Evolutionary conservation across 352 stramenopile genomes (phyloP).

Genomic region (Phytopythium helicoides): DNA sequence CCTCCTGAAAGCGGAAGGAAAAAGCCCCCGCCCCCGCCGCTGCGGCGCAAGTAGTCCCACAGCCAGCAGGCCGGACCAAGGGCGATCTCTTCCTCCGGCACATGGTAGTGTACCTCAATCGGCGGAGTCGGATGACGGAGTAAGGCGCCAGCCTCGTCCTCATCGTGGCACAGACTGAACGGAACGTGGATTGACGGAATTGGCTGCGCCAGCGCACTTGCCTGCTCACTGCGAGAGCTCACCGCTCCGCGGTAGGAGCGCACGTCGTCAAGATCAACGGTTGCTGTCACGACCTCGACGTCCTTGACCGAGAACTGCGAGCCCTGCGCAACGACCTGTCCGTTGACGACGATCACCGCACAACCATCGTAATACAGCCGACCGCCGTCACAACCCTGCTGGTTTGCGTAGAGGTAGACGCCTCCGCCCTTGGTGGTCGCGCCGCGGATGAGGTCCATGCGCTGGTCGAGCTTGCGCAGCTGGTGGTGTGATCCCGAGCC

Average conservation of each 20-base stretch:
- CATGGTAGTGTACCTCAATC: conserved; percentile 79
- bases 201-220: conserved; percentile 65
- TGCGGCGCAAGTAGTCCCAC: conserved; percentile 98
- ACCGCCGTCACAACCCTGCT: conserved; percentile 96
- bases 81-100: conserved; percentile 96
- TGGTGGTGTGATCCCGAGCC: conserved; percentile 97
- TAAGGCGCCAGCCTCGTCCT: conserved; percentile 14
- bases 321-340: conserved; percentile 94
- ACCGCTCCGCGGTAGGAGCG: conserved; percentile 93
- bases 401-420: conserved; percentile 99
- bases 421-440: conserved; percentile 95
- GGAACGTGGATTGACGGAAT: conserved; percentile 72
- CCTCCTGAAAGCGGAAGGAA: conserved; percentile 97
- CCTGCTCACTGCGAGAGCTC: conserved; percentile 94
- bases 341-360: conserved; percentile 97
- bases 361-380: conserved; percentile 98
- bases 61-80: conserved; percentile 97
- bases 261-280: conserved; percentile 97
- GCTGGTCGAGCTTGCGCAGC: conserved; percentile 92
- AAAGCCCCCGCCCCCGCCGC: conserved; percentile 74
- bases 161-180: conserved; percentile 78
- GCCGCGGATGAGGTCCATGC: conserved; percentile 89
- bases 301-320: conserved; percentile 97
- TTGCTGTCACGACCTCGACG: conserved; percentile 96
- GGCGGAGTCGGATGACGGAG: conserved; percentile 35